Conservation (phyloP, 23 red algal genomes). For the Chondrus crispus region DNA sequence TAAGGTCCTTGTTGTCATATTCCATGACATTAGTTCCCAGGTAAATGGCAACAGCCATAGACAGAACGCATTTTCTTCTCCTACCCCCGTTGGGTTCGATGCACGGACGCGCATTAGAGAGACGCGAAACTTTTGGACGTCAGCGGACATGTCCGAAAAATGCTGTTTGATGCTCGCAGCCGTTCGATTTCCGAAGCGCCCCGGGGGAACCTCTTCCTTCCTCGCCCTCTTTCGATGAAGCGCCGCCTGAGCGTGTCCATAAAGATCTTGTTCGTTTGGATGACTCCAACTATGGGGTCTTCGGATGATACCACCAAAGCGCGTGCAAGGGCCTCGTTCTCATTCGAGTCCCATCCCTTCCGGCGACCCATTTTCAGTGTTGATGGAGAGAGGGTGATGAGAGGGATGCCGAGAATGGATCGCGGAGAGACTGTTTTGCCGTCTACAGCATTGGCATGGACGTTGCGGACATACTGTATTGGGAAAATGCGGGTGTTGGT, state of each 20-base stretch:
- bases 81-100: neutral
- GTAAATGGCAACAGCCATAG: slow-evolving; percentile 5
- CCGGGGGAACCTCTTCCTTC: too few relatives aligned
- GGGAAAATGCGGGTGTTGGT: too few relatives aligned
- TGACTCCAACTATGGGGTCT: neutral
- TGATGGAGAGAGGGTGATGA: too few relatives aligned
- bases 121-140: neutral
- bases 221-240: neutral
- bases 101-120: neutral
- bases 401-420: too few relatives aligned
- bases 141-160: neutral
- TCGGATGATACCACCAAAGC: neutral
- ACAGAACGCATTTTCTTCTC: neutral
- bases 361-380: neutral
- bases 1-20: neutral
- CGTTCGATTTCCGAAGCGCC: neutral
- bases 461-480: too few relatives aligned
- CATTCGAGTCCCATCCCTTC: neutral
- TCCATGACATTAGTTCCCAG: neutral
- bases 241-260: neutral
- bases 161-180: neutral
- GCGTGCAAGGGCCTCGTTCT: slow-evolving; percentile 5
- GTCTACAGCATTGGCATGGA: too few relatives aligned
- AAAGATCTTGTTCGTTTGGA: neutral
- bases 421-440: too few relatives aligned